These are phyloP conservation scores for Cladochytrium replicatum DNA, from an alignment of 192 early-diverging fungal genomes.

Conservation along the genomic window DNA sequence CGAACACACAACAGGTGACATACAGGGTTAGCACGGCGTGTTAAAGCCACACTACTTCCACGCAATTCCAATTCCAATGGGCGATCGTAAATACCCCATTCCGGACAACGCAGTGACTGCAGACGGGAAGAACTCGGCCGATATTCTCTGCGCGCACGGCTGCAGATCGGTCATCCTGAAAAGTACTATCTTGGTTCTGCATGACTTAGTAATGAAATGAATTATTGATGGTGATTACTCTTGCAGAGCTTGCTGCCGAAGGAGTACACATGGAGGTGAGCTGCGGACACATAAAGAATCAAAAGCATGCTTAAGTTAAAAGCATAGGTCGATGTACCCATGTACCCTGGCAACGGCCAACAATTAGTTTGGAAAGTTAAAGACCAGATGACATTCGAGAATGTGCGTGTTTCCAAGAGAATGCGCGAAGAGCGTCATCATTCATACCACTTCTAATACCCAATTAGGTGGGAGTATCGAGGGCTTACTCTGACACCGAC, in stretches of 20 bases:
- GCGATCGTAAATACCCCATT: background rate
- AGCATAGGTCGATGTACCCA: background rate
- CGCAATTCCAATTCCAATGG: background rate
- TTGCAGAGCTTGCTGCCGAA: no score
- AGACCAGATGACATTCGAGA: no score
- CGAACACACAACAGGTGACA: no score
- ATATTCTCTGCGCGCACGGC: background rate
- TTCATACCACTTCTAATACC: background rate
- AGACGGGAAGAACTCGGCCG: background rate
- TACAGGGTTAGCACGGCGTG: conserved; percentile 37
- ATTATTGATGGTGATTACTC: no score
- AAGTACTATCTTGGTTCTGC: no score
- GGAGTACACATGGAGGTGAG: no score
- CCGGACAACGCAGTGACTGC: background rate
- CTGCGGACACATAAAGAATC: no score
- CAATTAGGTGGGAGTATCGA: background rate
- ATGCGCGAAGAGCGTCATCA: background rate
- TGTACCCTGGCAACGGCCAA: background rate
- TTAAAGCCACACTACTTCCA: background rate
- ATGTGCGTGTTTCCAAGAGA: no score
- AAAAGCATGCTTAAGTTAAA: background rate
- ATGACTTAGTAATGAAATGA: no score
- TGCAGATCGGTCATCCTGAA: background rate
- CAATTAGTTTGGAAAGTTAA: background rate
- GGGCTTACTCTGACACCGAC: background rate